Evolutionary conservation across 2,329 filamentous ascomycete species (phyloP), one percentile per base, ranked within the genome.

Genomic region (Pseudogymnoascus verrucosus): DNA sequence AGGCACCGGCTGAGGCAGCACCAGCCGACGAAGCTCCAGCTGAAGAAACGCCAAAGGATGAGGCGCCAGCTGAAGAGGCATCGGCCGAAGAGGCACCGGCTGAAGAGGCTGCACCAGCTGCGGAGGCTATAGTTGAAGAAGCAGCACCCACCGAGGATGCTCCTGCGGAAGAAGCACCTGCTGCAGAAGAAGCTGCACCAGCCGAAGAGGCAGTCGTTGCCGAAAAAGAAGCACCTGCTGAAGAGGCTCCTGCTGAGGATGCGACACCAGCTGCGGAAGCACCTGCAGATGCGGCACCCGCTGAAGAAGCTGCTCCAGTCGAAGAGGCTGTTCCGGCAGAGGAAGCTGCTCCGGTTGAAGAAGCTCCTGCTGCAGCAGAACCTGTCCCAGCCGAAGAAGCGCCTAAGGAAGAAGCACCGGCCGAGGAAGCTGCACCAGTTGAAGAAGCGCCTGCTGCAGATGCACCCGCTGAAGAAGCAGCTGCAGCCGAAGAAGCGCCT

Each of bases 1-100:
- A 39, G 3, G 39, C 19, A 47, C 39, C 36, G 4, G 44, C 31
- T 3, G 59, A 11, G 14, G 34, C 44, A 12, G 16, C 21, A 14
- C 47, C 51, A 21, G 42, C 28, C 31, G 42, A 19, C 11, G 63
- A 63, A 28, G 63, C 54, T 10, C 40, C 65, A n/a, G 34, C 10
- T 7, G 60, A 11, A 3, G 63, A 64, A 40, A 39, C 21, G 21
- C 34, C 36, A 11, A 40, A 6, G 5, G 39, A 42, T 1, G 39
- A 39, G 12, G 37, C 39, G 8, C 37, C 28, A 19, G 39, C 37
- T 21, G 60, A 54, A 23, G 65, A 66, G 23, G 60, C 66, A 26
- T 36, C 65, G 16, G 64, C 69, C 31, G 63, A 64, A 26, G 60
- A 26, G 2, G 28, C 31, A 5, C 39, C 63, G 2, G 60, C 11